Evolutionary conservation across 805 yeast genomes (phyloP), one percentile per base, ranked within the genome.

Genomic region (Saccharomyces paradoxus): DNA sequence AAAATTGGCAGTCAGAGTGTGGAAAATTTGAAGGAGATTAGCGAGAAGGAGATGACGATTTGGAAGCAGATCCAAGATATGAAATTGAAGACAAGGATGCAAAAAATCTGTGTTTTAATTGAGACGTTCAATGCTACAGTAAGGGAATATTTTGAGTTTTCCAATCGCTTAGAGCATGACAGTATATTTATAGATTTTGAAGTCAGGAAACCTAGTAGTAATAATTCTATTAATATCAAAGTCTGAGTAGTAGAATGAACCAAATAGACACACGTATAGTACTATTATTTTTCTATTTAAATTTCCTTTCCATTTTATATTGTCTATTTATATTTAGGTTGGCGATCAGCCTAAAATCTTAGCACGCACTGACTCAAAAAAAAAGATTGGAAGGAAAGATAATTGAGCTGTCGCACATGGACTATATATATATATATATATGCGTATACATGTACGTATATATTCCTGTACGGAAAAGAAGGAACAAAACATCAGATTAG

Each of bases 71-170:
- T 21, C 9, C 46, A 46, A 14, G 50, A 44, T 7, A 62, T 56
- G 58, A 53, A 52, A 24, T 49, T 54, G 41, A 58, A 52, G 24
- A 62, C 68, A 9, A 55, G 56, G 51, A 52, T 59, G 9, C 50
- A 53, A 10, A 63, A 63, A 53, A 46, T 63, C 30, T 49, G 57
- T 17, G 58, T 55, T 46, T 54, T 61, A 47, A 53, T 62, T 17
- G 54, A 60, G 41, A 58, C 59, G 52, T 65, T 61, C 50, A 64
- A 66, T 52, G 55, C 62, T n/a, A 64, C 70, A 9, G 56, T 60
- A 48, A 53, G 53, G n/a, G 70, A 66, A 54, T 63, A 60, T 51
- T 56, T 52, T 37, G 64, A 66, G 31, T 65, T 55, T 50, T 50
- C 51, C 32, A 63, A 64, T 49, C 53, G 63, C 50, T 49, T 60